Conservation (phyloP, 495 filamentous ascomycete species). For the Tuber indicum region DNA sequence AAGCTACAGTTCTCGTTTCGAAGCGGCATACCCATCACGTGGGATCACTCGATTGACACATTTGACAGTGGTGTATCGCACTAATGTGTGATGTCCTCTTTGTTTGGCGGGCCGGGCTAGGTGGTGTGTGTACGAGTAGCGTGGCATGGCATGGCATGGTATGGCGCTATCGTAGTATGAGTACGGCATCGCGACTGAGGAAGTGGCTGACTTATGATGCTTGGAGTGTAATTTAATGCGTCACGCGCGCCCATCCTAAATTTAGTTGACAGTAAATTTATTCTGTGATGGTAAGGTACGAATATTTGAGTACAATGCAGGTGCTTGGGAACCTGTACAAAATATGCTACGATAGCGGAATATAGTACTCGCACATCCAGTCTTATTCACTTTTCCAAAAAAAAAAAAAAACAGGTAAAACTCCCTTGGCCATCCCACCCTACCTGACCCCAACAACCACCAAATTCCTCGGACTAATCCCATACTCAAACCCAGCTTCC, state of each 20-base stretch:
- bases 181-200: not conserved
- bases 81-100: not conserved
- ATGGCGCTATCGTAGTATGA: not conserved
- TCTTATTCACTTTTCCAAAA: not conserved
- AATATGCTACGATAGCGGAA: not conserved
- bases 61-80: not conserved
- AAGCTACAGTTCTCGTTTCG: not conserved
- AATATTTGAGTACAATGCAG: no score
- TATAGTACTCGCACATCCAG: not conserved
- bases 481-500: conserved; percentile 85
- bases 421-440: not conserved
- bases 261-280: not conserved
- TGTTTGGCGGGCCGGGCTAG: not conserved
- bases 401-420: not conserved
- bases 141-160: not conserved
- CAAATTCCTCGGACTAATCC: conserved; percentile 79
- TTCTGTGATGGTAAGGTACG: not conserved
- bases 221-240: not conserved
- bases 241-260: not conserved
- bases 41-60: not conserved
- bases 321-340: not conserved
- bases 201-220: not conserved
- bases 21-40: not conserved
- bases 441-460: conserved; percentile 86
- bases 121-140: not conserved